Percentiles rank a stretch among this genome's conserved stretches.
These are phyloP conservation scores for Brassica juncea DNA, from an alignment of 345 rosid genomes.

Conservation along the genomic window DNA sequence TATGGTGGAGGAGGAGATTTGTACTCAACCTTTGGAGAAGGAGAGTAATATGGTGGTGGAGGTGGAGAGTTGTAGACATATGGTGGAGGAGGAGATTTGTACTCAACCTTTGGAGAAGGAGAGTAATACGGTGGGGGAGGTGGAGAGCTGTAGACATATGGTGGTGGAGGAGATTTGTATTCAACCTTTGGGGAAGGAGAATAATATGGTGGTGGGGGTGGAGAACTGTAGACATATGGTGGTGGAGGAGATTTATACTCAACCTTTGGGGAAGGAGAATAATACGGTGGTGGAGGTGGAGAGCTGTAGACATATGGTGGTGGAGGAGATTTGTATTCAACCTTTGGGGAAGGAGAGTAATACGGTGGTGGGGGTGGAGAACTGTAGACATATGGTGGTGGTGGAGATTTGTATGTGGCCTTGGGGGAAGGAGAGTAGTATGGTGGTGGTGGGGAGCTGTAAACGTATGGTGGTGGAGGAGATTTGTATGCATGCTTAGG, in stretches of 20 bases:
- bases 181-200: background rate
- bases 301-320: background rate
- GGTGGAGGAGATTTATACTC: conserved; percentile 15
- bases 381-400: background rate
- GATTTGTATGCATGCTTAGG: background rate
- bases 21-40: background rate
- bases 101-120: background rate
- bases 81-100: background rate
- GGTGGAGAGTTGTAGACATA: background rate
- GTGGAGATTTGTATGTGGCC: background rate
- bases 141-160: background rate
- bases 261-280: background rate
- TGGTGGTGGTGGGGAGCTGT: background rate
- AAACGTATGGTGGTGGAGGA: conserved; percentile 1
- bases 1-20: conserved; percentile 4
- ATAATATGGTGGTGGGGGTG: background rate
- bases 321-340: background rate
- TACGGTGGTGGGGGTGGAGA: conserved; percentile 6
- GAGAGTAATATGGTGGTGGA: conserved; percentile 3
- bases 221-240: background rate
- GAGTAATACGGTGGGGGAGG: background rate
- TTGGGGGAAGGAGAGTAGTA: background rate
- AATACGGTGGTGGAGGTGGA: background rate
- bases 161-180: background rate
- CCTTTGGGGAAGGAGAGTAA: background rate